These are phyloP conservation scores for Orobanche coerulescens DNA, from an alignment of 257 asterid species.

Conservation along the genomic window DNA sequence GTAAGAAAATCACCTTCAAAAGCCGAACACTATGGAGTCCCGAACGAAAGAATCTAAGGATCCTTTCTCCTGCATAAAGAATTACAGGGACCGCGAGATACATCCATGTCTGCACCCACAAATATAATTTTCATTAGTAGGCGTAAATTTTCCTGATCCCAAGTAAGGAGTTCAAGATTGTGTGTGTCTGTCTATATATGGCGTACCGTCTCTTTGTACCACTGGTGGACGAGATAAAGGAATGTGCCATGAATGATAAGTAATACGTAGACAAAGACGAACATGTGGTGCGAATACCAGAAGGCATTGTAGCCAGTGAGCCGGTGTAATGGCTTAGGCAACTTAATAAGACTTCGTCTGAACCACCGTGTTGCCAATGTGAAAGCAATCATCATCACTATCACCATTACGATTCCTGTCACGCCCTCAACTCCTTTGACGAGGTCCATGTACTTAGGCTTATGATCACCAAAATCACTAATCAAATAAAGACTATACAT, in stretches of 20 bases:
- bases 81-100: constrained; percentile 84
- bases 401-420: constrained; percentile 79
- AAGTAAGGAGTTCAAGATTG: not conserved
- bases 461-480: constrained; percentile 45
- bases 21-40: constrained; percentile 61
- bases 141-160: not conserved
- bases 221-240: constrained; percentile 70
- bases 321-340: constrained; percentile 85
- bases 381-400: constrained; percentile 68
- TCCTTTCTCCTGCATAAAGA: constrained; percentile 85
- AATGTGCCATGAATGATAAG: constrained; percentile 64
- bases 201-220: constrained; percentile 85
- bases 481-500: constrained; percentile 31
- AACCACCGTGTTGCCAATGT: constrained; percentile 80
- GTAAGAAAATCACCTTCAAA: constrained; percentile 46
- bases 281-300: constrained; percentile 93
- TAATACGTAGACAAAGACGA: constrained; percentile 65
- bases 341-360: constrained; percentile 72
- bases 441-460: constrained; percentile 60
- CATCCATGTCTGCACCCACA: constrained; percentile 83
- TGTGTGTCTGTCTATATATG: no score
- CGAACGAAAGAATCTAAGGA: constrained; percentile 77
- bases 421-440: constrained; percentile 66
- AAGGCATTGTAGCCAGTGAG: constrained; percentile 94
- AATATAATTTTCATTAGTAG: not conserved